Conservation (phyloP, 2,329 filamentous ascomycete genomes). For the Fusarium temperatum region DNA sequence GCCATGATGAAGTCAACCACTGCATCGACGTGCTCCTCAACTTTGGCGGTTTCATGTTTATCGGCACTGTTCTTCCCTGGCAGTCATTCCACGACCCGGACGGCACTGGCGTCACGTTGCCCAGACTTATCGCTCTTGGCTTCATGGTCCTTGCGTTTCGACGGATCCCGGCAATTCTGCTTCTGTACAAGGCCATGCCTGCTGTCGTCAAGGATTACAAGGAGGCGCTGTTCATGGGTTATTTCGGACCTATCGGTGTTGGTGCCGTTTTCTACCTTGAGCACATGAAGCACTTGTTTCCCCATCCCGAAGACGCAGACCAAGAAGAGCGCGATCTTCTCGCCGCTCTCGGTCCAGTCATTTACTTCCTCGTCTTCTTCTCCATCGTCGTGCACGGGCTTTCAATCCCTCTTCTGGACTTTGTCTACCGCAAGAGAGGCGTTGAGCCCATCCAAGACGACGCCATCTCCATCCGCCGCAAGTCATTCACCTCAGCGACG, state of each 20-base stretch:
- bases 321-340: constrained; percentile 48
- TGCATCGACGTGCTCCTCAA: constrained; percentile 67
- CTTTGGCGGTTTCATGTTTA: constrained; percentile 68
- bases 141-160: constrained; percentile 63
- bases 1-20: constrained; percentile 69
- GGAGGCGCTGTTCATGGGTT: constrained; percentile 69
- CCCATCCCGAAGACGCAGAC: constrained; percentile 46
- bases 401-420: constrained; percentile 52
- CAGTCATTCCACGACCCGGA: constrained; percentile 61
- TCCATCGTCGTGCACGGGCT: constrained; percentile 47
- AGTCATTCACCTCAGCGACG: constrained; percentile 45
- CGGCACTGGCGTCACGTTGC: constrained; percentile 61
- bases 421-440: constrained; percentile 30
- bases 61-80: constrained; percentile 67
- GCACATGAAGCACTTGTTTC: constrained; percentile 55
- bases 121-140: constrained; percentile 60
- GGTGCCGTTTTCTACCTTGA: constrained; percentile 79
- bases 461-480: constrained; percentile 50
- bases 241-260: constrained; percentile 81
- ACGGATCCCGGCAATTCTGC: constrained; percentile 64
- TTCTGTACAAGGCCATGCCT: constrained; percentile 65
- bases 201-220: constrained; percentile 60
- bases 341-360: constrained; percentile 49
- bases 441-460: constrained; percentile 56
- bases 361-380: constrained; percentile 53